Percentiles rank a stretch among this genome's conserved stretches.
Evolutionary conservation across 202 grass and related monocot genomes (phyloP).

Genomic region (Bolboschoenoplectus hybrid): DNA sequence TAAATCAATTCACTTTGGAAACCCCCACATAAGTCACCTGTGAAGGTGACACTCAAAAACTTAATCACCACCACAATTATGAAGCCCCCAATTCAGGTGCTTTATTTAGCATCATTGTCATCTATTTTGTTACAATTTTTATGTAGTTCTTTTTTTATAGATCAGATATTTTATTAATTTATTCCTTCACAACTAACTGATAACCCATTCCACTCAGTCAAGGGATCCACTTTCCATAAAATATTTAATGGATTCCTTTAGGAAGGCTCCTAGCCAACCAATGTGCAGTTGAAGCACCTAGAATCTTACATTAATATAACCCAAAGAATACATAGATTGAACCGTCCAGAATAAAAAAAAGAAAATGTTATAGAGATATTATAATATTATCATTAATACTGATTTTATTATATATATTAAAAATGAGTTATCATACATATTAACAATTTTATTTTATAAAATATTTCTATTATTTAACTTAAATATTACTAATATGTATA

Average conservation of each 20-base stretch:
- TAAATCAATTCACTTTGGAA: not conserved
- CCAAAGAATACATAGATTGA: not conserved
- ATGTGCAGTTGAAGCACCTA: not conserved
- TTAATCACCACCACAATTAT: not conserved
- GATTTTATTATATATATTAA: no score
- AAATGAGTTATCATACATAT: no score
- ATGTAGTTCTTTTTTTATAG: not conserved
- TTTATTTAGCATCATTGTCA: not conserved
- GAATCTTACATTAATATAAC: not conserved
- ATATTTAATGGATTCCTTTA: conserved; percentile 4
- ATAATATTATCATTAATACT: no score
- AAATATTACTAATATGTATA: no score
- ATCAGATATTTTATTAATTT: not conserved
- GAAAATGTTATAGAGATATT: not conserved
- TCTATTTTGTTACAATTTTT: not conserved
- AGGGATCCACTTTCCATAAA: not conserved
- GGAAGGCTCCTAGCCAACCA: not conserved
- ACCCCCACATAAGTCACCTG: not conserved
- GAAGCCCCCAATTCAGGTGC: not conserved
- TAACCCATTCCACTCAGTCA: not conserved
- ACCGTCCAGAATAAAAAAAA: not conserved
- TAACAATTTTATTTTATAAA: no score
- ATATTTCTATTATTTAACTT: no score
- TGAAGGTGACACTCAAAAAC: not conserved
- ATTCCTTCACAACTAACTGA: not conserved